phyloP scores from a whole-genome alignment of 2,329 filamentous ascomycete genomes.

The Cladosporium cucumerinum region DNA sequence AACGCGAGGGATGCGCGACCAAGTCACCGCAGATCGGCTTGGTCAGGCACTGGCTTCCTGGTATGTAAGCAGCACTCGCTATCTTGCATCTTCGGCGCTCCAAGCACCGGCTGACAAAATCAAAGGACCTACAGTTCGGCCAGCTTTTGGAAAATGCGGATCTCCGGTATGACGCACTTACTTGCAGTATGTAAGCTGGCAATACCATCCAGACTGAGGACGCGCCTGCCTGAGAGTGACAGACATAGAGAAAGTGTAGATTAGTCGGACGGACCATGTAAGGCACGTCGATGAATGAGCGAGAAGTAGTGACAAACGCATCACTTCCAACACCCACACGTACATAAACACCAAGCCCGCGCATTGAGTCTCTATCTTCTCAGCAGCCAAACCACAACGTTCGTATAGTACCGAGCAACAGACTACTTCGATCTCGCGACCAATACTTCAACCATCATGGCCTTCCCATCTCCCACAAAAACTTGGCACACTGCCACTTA shows the following conservation, averaged over 20 bases:
- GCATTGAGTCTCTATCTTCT: not conserved
- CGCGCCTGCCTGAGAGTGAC: not conserved
- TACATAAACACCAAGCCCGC: not conserved
- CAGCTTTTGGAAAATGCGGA: not conserved
- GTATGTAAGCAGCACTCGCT: not conserved
- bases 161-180: not conserved
- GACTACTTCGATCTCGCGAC: not conserved
- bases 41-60: not conserved
- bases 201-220: not conserved
- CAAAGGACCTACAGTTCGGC: not conserved
- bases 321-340: not conserved
- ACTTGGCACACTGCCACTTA: conserved; percentile 38
- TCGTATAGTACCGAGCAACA: not conserved
- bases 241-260: not conserved
- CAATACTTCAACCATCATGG: not conserved
- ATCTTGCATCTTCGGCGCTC: not conserved
- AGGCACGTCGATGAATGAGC: not conserved
- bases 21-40: not conserved
- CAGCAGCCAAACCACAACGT: not conserved
- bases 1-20: not conserved
- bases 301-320: not conserved
- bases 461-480: conserved; percentile 33
- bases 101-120: not conserved
- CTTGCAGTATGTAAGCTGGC: not conserved
- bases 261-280: not conserved